A percentile compares a stretch with the other conserved stretches of the same genome.
Evolutionary conservation across 768 basidiomycete genomes (phyloP).

Genomic region (Phaeolepiota aurea): DNA sequence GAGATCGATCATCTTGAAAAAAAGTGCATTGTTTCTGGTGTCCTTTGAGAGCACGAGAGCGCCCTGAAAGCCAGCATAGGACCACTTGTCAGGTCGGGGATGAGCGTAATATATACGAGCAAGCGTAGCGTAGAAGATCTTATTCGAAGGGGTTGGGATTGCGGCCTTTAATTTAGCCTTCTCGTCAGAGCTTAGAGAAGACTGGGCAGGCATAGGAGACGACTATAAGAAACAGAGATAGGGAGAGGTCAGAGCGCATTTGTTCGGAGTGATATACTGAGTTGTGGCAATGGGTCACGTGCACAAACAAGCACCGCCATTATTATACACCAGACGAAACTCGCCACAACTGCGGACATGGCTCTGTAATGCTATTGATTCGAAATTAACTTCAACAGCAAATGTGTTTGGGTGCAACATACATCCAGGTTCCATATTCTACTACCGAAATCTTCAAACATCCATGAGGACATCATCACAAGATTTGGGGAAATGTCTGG

Average conservation of each 20-base stretch:
- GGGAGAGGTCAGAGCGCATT: background rate
- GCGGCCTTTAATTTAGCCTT: conserved; percentile 68
- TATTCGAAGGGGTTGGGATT: conserved; percentile 48
- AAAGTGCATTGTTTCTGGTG: conserved; percentile 41
- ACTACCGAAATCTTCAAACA: no score
- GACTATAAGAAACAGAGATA: background rate
- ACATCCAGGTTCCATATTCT: no score
- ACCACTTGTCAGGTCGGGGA: conserved; percentile 72
- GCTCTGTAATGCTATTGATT: no score
- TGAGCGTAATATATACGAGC: conserved; percentile 88
- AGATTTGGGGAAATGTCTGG: no score
- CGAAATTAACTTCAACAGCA: no score
- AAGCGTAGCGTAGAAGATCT: conserved; percentile 75
- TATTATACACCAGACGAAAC: no score
- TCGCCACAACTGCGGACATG: no score
- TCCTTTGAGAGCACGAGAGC: conserved; percentile 70
- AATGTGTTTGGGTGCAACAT: no score
- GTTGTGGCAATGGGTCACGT: no score
- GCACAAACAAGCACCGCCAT: no score
- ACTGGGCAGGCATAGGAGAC: conserved; percentile 58
- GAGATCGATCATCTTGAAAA: conserved; percentile 79
- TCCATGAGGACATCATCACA: no score
- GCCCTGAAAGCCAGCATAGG: conserved; percentile 83
- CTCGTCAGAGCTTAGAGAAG: conserved; percentile 65
- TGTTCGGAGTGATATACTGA: no score